Base-by-base conservation (phyloP, 2,329 filamentous ascomycete species). In the Colletotrichum simmondsii region DNA sequence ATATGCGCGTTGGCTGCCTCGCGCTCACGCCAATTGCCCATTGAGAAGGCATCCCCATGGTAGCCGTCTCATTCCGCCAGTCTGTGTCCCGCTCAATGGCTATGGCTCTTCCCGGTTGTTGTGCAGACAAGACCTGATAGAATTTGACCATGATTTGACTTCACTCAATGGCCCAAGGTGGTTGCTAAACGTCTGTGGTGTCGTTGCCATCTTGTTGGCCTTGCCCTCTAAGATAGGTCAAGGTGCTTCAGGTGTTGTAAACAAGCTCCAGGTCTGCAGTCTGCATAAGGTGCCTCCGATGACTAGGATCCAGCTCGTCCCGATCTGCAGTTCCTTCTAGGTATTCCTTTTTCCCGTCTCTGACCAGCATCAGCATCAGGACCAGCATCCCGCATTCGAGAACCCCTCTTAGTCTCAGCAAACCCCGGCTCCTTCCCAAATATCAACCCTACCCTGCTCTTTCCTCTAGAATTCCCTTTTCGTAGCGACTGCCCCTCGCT, bases 231-330 rank as follows among this genome's bases (percentile, higher is more conserved):
- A 19, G 37, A 8, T 42, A 42, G 37, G 37, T 42, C 37, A 42
- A 19, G 37, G 37, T 42, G 37, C 37, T 42, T 42, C 16, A 5
- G 37, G 14, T 42, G 42, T 49, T 65, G 46, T 60, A 73, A 65
- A 73, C 61, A 73, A 70, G 54, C 60, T 71, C 66, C n/a, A 70
- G 46, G 46, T 71, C 66, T 42, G 61, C 49, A 26, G 11, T 30
- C 52, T 65, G 52, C 62, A 65, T 46, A 10, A 30, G 62, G 35
- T 32, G 49, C 24, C 16, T 26, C 58, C 22, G 24, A 28, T 10
- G 35, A 46, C 49, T 58, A 57, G 37, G 60, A 37, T 26, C 37
- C 42, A 62, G 11, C 30, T 53, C 32, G n/a, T 42, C 35, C 69
- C 58, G 65, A 54, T 69, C 53, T 46, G 53, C 53, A 32, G 52